These are phyloP conservation scores for Plantago major DNA, from an alignment of 257 asterid species.

Conservation along the genomic window DNA sequence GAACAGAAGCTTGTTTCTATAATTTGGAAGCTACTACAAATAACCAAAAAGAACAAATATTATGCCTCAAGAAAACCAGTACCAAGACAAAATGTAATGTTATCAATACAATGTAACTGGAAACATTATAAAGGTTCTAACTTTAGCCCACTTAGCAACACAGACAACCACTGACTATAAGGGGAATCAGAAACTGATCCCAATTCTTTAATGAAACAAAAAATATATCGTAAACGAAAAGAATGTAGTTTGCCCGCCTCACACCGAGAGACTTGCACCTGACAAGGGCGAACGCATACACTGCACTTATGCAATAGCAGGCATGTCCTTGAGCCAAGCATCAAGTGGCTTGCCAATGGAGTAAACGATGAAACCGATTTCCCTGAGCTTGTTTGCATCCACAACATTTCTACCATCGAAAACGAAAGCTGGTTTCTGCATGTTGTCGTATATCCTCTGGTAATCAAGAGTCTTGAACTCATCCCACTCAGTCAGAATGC, in stretches of 20 bases:
- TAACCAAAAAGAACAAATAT: no score
- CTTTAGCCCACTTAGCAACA: conserved; percentile 22
- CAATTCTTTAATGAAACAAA: conserved; percentile 16
- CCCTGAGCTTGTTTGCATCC: conserved; percentile 24
- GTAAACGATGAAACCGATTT: conserved; percentile 27
- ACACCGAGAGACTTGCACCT: neutral
- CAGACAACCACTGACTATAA: conserved; percentile 30
- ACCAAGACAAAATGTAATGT: conserved; percentile 15
- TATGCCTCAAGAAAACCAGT: no score
- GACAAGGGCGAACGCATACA: neutral
- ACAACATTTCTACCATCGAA: conserved; percentile 30
- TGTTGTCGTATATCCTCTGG: conserved; percentile 33
- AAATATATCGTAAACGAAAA: conserved; percentile 2
- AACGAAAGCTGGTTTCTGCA: conserved; percentile 48
- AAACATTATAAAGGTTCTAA: conserved; percentile 28
- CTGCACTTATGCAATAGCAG: conserved; percentile 22
- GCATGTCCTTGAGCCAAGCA: conserved; percentile 35
- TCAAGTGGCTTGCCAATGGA: conserved; percentile 32
- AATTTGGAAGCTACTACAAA: no score
- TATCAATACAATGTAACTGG: conserved; percentile 32
- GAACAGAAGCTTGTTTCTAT: no score
- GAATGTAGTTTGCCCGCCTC: conserved; percentile 5
- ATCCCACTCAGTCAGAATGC: conserved; percentile 47
- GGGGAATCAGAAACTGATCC: conserved; percentile 31
- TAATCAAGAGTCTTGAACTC: conserved; percentile 38